phyloP scores from a whole-genome alignment of 2,329 filamentous ascomycete species.

The Diplodia mutila region DNA sequence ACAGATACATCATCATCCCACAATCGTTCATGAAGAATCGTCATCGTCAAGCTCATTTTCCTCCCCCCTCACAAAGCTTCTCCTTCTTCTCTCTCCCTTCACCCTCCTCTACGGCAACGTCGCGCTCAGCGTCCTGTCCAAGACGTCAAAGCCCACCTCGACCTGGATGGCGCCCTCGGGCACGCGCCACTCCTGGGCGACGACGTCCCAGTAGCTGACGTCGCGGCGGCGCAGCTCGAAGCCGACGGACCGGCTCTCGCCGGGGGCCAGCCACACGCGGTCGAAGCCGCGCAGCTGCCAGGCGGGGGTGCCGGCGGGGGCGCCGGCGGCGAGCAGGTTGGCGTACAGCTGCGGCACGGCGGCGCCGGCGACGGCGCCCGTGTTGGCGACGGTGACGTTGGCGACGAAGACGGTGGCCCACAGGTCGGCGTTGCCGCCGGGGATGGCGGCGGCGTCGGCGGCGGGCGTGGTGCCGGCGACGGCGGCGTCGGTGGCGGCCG shows the following conservation, averaged over 20 bases:
- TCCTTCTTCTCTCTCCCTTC: too few species aligned
- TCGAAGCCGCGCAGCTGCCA: constrained; percentile 52
- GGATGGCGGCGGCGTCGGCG: constrained; percentile 30
- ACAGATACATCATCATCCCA: neutral
- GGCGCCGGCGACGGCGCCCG: constrained; percentile 52
- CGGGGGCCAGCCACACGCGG: constrained; percentile 51
- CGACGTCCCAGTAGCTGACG: constrained; percentile 55
- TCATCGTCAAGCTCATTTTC: neutral
- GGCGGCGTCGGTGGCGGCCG: neutral
- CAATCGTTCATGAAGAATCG: neutral
- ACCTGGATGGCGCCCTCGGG: constrained; percentile 30
- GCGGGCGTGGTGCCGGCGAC: constrained; percentile 24
- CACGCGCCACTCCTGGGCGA: constrained; percentile 49
- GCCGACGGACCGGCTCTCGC: constrained; percentile 45
- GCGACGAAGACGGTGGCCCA: constrained; percentile 53
- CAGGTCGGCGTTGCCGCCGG: constrained; percentile 60
- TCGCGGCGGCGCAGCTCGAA: constrained; percentile 56
- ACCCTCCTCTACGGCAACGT: neutral
- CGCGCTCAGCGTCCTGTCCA: neutral
- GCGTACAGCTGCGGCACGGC: constrained; percentile 62
- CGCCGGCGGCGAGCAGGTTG: constrained; percentile 41
- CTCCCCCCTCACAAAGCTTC: too few species aligned
- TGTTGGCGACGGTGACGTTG: constrained; percentile 55
- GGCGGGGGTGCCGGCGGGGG: constrained; percentile 51
- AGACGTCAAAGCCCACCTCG: constrained; percentile 31